Base-by-base conservation (phyloP, 1,139 yeast species). In the Meyerozyma guilliermondii region DNA sequence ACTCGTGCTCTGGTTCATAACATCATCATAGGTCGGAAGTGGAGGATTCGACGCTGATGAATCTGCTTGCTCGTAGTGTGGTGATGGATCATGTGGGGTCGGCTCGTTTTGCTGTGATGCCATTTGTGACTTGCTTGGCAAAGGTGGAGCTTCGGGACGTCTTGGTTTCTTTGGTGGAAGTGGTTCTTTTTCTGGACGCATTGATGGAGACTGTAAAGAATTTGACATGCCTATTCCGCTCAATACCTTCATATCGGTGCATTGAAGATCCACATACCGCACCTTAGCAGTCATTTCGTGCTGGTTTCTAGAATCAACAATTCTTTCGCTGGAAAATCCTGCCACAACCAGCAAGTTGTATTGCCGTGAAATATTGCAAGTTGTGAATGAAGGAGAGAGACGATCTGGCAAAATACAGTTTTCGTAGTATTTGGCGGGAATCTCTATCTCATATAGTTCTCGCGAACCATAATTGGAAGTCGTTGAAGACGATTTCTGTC, bases 281-380 rank as follows among this genome's bases (percentile, higher is more conserved):
- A 65, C 50, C 46, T 67, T 57, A 38, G 49, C 48, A 8, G 39
- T 45, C 10, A 50, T 17, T 37, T 60, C 65, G 4, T 46, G 38
- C 8, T 49, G 26, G 49, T 60, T 49, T 47, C 54, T 43, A 38
- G 52, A 47, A 39, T 61, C 64, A 14, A 30, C 7, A 8, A 66
- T 50, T 40, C 54, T 55, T 41, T 64, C 68, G 27, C 55, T 60
- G 4, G 78, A 61, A 44, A 81, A 66, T 3, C 76, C 80, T 1
- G 69, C 80, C 3, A 58, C 57, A 2, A 81, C 61, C 16, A 59
- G 58, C 35, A 81, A 48, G 10, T 60, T 56, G 52, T 81, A 81
- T n/a, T 52, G 54, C 39, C 86, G 63, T 4, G 68, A 55, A 13
- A 81, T 71, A 54, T 80, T 81, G 56, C 87, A 81, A 3, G 82